Percentiles rank a stretch among this genome's conserved stretches.
phyloP scores from a whole-genome alignment of 441 rosid species.

The Isatis lusitanica region DNA sequence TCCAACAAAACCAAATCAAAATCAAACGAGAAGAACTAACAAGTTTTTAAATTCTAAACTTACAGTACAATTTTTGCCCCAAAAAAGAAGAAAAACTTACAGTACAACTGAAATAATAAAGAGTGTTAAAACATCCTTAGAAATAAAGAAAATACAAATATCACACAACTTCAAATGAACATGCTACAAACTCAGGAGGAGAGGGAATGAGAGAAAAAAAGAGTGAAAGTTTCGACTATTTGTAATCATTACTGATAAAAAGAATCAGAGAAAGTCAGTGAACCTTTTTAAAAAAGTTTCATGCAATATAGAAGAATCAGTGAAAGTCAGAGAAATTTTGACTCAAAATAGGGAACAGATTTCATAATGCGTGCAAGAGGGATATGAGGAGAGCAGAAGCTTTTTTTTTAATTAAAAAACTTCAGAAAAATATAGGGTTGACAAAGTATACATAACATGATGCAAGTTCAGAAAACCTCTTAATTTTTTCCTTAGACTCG shows the following conservation, averaged over 20 bases:
- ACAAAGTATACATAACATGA: too few relatives aligned
- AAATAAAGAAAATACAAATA: constrained; percentile 25
- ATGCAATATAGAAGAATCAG: too few relatives aligned
- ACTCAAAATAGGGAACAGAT: too few relatives aligned
- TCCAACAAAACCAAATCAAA: constrained; percentile 12
- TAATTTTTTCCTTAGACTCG: constrained; percentile 13
- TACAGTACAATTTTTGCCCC: too few relatives aligned
- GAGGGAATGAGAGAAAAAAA: background rate
- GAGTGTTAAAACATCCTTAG: constrained; percentile 5
- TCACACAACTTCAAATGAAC: constrained; percentile 14
- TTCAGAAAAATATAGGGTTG: too few relatives aligned
- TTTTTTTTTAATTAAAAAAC: too few relatives aligned
- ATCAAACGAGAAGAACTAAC: constrained; percentile 18
- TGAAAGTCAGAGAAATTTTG: too few relatives aligned
- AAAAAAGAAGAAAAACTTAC: too few relatives aligned
- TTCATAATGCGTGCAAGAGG: too few relatives aligned
- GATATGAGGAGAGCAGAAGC: too few relatives aligned
- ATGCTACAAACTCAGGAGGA: constrained; percentile 21
- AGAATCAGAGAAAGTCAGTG: background rate
- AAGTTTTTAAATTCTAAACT: constrained; percentile 10
- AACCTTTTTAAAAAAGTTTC: too few relatives aligned
- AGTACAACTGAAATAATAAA: constrained; percentile 18
- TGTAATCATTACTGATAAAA: constrained; percentile 15
- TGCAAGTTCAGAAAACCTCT: constrained; percentile 20
- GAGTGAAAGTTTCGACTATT: background rate